Conservation (phyloP, 1,284 basidiomycete genomes). For the Cryptococcus sp. region DNA sequence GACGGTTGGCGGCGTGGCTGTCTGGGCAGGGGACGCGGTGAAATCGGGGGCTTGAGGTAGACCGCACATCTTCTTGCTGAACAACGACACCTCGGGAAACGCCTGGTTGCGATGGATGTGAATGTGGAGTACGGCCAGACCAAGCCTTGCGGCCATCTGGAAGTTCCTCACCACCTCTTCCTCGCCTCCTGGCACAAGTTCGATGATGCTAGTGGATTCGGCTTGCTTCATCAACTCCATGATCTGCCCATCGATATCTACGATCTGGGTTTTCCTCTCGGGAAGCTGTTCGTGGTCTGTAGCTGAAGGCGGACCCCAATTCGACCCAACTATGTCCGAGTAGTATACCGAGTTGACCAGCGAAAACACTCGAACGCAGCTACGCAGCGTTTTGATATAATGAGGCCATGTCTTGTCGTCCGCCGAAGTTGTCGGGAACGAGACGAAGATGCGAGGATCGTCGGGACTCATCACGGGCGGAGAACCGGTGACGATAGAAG, state of each 20-base stretch:
- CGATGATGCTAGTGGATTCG: slow-evolving; percentile 42
- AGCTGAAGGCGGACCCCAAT: background rate
- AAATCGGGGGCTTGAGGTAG: slow-evolving; percentile 41
- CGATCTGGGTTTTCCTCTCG: slow-evolving; percentile 28
- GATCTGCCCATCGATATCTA: slow-evolving; percentile 43
- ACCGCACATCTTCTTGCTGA: slow-evolving; percentile 51
- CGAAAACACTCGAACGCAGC: slow-evolving; percentile 39
- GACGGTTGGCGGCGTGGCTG: background rate
- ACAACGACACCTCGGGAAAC: slow-evolving; percentile 53
- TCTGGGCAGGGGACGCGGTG: background rate
- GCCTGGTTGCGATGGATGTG: slow-evolving; percentile 52
- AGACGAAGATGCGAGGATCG: slow-evolving; percentile 45
- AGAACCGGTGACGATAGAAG: slow-evolving; percentile 35
- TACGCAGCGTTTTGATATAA: slow-evolving; percentile 45
- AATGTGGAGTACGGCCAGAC: slow-evolving; percentile 50
- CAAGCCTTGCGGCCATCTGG: slow-evolving; percentile 46
- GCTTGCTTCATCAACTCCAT: slow-evolving; percentile 46
- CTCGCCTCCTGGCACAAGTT: slow-evolving; percentile 51
- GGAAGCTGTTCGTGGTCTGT: slow-evolving; percentile 6
- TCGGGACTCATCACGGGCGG: slow-evolving; percentile 41
- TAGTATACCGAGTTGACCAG: slow-evolving; percentile 46
- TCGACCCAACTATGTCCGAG: background rate
- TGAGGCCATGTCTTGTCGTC: slow-evolving; percentile 48
- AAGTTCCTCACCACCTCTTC: slow-evolving; percentile 53
- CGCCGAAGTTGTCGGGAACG: slow-evolving; percentile 47